Evolutionary conservation across 164 flowering plant species (phyloP).

Genomic region (Warburgia ugandensis): DNA sequence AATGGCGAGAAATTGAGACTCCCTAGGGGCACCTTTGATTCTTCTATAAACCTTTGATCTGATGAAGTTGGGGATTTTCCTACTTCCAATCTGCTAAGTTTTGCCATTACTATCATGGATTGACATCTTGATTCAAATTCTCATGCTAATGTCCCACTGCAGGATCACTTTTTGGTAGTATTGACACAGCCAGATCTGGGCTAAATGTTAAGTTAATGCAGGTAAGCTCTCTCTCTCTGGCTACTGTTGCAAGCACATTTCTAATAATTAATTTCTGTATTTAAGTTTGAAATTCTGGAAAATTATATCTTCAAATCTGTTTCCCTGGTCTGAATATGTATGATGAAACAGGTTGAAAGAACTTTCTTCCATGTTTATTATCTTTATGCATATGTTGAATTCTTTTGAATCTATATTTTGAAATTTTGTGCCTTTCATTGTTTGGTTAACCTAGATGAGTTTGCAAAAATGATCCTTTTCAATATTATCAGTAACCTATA

Average conservation of each 20-base stretch:
- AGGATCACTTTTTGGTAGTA: conserved; percentile 83
- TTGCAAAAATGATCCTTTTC: too few relatives aligned
- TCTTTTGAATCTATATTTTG: too few relatives aligned
- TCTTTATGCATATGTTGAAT: too few relatives aligned
- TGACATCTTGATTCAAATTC: not conserved
- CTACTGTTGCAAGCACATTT: too few relatives aligned
- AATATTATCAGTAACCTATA: too few relatives aligned
- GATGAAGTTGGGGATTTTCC: not conserved
- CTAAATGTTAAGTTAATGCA: conserved; percentile 81
- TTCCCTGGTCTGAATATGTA: too few relatives aligned
- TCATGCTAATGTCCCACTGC: conserved; percentile 15
- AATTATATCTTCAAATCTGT: not conserved
- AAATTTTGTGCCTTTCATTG: too few relatives aligned
- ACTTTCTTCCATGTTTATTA: too few relatives aligned
- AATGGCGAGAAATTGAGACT: conserved; percentile 1
- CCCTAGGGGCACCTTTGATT: not conserved
- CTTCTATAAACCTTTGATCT: not conserved
- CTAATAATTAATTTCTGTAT: too few relatives aligned
- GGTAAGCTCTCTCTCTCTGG: conserved; percentile 29
- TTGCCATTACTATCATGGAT: not conserved
- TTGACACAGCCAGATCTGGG: conserved; percentile 51
- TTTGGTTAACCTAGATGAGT: too few relatives aligned
- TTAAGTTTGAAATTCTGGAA: not conserved
- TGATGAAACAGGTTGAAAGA: too few relatives aligned
- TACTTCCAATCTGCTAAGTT: not conserved